Base-by-base conservation (phyloP, 441 rosid genomes). In the Dalechampia spathulata region DNA sequence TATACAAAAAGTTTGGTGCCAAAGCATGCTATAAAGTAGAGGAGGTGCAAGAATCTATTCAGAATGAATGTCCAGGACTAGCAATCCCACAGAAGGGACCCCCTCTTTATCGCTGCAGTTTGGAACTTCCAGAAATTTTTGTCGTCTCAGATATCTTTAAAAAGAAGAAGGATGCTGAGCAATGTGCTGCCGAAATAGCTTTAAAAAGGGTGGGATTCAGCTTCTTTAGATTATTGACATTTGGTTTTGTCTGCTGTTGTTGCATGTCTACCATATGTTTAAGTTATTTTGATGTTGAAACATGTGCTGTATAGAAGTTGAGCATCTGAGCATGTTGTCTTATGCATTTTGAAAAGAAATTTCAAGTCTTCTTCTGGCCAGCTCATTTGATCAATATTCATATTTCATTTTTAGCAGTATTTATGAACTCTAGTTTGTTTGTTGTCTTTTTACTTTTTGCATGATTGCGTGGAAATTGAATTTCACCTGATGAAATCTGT, bases 121-220 rank as follows among this genome's bases (percentile, higher is more conserved):
- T 93, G 77, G 77, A 89, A 67, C 95, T 93, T 58, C 97, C 97
- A 2, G 89, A 82, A 3, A 61, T 82, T 43, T 68, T 71, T 61
- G 82, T 93, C 45, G 75, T 78, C 26, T 85, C 97, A 0, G 84
- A 61, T 19, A 72, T 67, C 13, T 89, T 68, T 52, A 80, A 63
- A 67, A 93, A 77, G 74, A 92, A 92, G 74, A 89, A 89, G 74
- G 97, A 93, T 19, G 88, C 97, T 0, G 97, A 93, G 76, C 99
- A 85, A 61, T 79, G 79, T 73, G 97, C 95, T 69, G 97, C 96
- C 37, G 81, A 93, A 73, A 66, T 80, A 71, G 99, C 96, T 51
- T 60, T 93, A 26, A 74, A 79, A 42, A 83, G 68, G 87, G 99
- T 85, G 62, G 40, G 61, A 26, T 36, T 62, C 56, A 26, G 52